Evolutionary conservation across 1,284 basidiomycete species (phyloP), one percentile per base, ranked within the genome.

Genomic region (Afroboletus lepidellus): DNA sequence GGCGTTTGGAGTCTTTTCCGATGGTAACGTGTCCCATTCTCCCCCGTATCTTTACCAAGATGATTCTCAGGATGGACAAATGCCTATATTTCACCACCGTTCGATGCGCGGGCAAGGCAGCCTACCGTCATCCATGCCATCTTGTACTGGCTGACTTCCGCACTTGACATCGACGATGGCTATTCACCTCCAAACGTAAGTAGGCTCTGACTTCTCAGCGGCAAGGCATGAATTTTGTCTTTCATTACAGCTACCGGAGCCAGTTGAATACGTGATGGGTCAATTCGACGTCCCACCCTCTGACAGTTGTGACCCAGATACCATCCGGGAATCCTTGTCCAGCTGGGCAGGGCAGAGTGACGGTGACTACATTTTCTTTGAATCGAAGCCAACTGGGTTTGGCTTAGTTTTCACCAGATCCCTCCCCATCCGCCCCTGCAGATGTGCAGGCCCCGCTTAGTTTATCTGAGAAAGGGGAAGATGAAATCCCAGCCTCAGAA

Each of bases 1-100:
- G 78, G 60, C 73, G 0, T 80, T 80, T 46, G 79, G 79, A 4
- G 70, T 69, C 7, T 81, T 81, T 58, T 74, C 77, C n/a, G 59
- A 63, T 59, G 77, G 78, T 77, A 53, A 41, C 60, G 42, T 48
- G 38, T 41, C 15, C 13, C 33, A 38, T 36, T 30, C 53, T 15
- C 34, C 5, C n/a, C 53, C 16, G 53, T 54, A 52, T 56, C 54
- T 5, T 50, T 49, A 27, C 46, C 30, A 44, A 68, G 15, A 49
- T 9, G n/a, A 41, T 46, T 15, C 20, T 23, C 43, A 77, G 77
- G 73, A 27, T 73, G 69, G 64, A 72, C 72, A 12, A 62, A 63
- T 20, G 73, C 61, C 11, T 67, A 64, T 50, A 57, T 72, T 42
- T 72, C 71, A 16, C 71, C 71, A 5, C 60, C 70, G 2, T 53